Conservation (phyloP, 768 basidiomycete genomes). For the Coprinellus aureogranulatus region DNA sequence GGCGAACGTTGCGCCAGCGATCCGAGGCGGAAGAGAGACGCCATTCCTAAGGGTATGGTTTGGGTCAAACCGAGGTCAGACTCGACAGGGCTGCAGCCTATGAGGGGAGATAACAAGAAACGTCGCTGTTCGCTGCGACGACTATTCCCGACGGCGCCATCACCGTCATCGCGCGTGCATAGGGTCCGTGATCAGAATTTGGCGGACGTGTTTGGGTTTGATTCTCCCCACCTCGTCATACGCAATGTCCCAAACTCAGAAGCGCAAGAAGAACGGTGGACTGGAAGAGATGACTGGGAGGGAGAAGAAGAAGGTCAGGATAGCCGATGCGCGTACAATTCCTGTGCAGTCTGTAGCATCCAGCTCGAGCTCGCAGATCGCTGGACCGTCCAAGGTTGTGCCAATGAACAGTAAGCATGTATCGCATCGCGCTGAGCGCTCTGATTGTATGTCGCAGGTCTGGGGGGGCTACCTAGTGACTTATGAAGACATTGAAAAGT, state of each 20-base stretch:
- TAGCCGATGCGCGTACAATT: constrained; percentile 63
- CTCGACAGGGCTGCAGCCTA: background rate
- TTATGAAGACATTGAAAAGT: constrained; percentile 86
- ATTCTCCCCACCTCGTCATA: background rate
- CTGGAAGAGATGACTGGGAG: constrained; percentile 37
- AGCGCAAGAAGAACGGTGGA: constrained; percentile 34
- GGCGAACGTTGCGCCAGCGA: constrained; percentile 6
- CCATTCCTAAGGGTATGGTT: background rate
- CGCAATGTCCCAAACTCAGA: constrained; percentile 12
- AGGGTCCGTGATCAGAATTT: background rate
- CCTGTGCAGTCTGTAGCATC: constrained; percentile 47
- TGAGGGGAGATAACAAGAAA: background rate
- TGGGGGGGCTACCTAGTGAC: constrained; percentile 62
- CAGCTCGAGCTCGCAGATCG: constrained; percentile 19
- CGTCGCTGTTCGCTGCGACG: background rate
- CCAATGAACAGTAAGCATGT: constrained; percentile 8
- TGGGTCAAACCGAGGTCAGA: background rate
- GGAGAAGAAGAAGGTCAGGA: constrained; percentile 70
- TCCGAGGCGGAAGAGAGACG: constrained; percentile 6
- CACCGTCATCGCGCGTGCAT: background rate
- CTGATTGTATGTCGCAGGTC: too few relatives aligned
- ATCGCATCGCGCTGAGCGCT: too few relatives aligned
- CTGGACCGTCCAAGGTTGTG: constrained; percentile 40
- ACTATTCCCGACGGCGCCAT: background rate
- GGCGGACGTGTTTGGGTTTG: background rate